Base-by-base conservation (phyloP, 2,329 filamentous ascomycete genomes). In the Cyphellophora attinorum region DNA sequence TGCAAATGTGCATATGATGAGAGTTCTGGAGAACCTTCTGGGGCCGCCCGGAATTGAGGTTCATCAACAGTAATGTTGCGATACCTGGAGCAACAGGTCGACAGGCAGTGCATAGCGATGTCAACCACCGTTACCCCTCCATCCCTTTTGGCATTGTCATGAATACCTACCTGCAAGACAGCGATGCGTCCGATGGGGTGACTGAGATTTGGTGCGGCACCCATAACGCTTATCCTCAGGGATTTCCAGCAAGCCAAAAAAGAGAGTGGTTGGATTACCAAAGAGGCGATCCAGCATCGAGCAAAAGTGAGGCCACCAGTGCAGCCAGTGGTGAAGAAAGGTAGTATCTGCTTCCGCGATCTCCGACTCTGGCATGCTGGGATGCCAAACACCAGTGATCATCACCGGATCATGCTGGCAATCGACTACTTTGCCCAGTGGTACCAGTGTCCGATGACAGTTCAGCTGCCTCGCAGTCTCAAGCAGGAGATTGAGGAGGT, bases 301-400 rank as follows among this genome's bases (percentile, higher is more conserved):
- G 49, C 53, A 5, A 48, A 47, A 34, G 34, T 54, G 3, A 41
- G 45, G 11, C 56, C 56, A 2, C 58, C 58, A 0, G 39, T 62
- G 3, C 61, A 64, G 47, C 58, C 60, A 1, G 48, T 37, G 3
- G 49, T 68, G 6, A 56, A 54, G n/a, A 65, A 64, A 25, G 73
- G 74, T 0, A 67, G 68, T 27, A 51, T 79, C 14, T 59, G 77
- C 21, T 47, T 79, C 18, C 61, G 76, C 2, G 74, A 79, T 48
- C 51, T 79, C 33, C 58, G 74, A 15, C 61, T 76, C 4, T 79
- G 75, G 74, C 74, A 79, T 50, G 73, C 72, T 0, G 75, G 74
- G 0, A 75, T 76, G 67, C 73, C 73, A 2, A 78, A 79, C 49
- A 43, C 48, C 31, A 57, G 54, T 4, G 46, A 56, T 15, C 50